Conservation (phyloP, 345 rosid genomes). For the Brassica napus region Da-Ae NC_063443.1:2906501-2907000, state of each 20-base stretch:
- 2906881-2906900: conserved; percentile 84
- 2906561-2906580: conserved; percentile 26
- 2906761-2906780: conserved; percentile 48
- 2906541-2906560: conserved; percentile 23
- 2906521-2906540: conserved; percentile 69
- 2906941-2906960: conserved; percentile 42
- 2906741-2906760: conserved; percentile 49
- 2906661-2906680: conserved; percentile 31
- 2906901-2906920: conserved; percentile 52
- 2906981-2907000: conserved; percentile 49
- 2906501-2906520: conserved; percentile 87
- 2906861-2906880: conserved; percentile 98
- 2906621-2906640: conserved; percentile 21
- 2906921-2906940: conserved; percentile 38
- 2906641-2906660: conserved; percentile 19
- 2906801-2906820: conserved; percentile 65
- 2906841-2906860: conserved; percentile 74
- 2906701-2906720: conserved; percentile 37
- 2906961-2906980: conserved; percentile 46
- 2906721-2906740: conserved; percentile 37
- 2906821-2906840: conserved; percentile 47
- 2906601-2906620: conserved; percentile 47
- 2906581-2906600: conserved; percentile 48
- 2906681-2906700: conserved; percentile 46
- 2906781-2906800: conserved; percentile 71